These are phyloP conservation scores for Mimosa pudica DNA, from an alignment of 306 rosid genomes.

Conservation along the genomic window DNA sequence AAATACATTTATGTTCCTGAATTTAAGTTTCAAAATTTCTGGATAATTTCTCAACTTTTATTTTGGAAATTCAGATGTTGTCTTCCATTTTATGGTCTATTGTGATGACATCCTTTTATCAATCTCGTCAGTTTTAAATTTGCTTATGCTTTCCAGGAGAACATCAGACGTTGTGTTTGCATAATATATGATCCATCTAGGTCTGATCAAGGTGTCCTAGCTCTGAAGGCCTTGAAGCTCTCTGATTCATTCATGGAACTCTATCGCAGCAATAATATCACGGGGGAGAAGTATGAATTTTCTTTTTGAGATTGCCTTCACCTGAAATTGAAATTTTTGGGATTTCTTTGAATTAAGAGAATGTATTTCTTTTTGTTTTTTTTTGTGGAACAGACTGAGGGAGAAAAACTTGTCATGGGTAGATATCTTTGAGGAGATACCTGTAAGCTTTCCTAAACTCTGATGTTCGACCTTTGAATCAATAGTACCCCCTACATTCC, in stretches of 20 bases:
- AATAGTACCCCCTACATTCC: background rate
- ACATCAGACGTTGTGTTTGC: background rate
- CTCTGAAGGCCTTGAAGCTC: conserved; percentile 9
- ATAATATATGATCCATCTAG: conserved; percentile 8
- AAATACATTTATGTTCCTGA: background rate
- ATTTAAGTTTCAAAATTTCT: background rate
- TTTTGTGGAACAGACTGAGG: conserved; percentile 68
- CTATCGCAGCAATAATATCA: conserved; percentile 74
- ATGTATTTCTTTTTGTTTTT: conserved; percentile 28
- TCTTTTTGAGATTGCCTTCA: conserved; percentile 9
- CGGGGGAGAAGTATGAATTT: conserved; percentile 87
- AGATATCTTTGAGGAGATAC: conserved; percentile 95
- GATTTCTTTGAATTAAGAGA: background rate
- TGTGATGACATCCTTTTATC: background rate
- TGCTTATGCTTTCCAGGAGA: conserved; percentile 47
- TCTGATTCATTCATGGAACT: conserved; percentile 70
- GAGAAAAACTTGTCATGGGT: conserved; percentile 96
- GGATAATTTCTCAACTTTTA: conserved; percentile 1
- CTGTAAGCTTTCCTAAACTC: conserved; percentile 57
- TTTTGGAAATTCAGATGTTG: conserved; percentile 18
- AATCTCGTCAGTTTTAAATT: conserved; percentile 9
- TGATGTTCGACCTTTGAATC: conserved; percentile 8
- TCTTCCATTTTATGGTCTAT: background rate
- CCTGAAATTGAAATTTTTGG: conserved; percentile 16
- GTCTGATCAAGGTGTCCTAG: conserved; percentile 9